phyloP scores from a whole-genome alignment of 306 rosid species.

The Cucumis sativus region Cucumber_9930_V3 NC_026657.2:7560001-7560500 shows the following conservation, averaged over 20 bases:
- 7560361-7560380: neutral
- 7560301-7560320: too few species aligned
- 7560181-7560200: neutral
- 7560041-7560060: slow-evolving; percentile 99
- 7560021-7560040: slow-evolving; percentile 89
- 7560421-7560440: neutral
- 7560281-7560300: too few species aligned
- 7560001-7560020: slow-evolving; percentile 66
- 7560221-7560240: neutral
- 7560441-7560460: neutral
- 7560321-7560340: neutral
- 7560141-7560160: neutral
- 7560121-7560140: neutral
- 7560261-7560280: too few species aligned
- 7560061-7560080: slow-evolving; percentile 97
- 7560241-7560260: too few species aligned
- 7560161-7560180: neutral
- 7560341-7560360: neutral
- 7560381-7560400: neutral
- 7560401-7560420: neutral
- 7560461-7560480: neutral
- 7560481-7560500: neutral
- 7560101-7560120: slow-evolving; percentile 36
- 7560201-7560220: neutral
- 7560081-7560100: slow-evolving; percentile 98